Evolutionary conservation across 176 grass and related monocot species (phyloP).

Genomic region (Phyllostachys edulis): DNA sequence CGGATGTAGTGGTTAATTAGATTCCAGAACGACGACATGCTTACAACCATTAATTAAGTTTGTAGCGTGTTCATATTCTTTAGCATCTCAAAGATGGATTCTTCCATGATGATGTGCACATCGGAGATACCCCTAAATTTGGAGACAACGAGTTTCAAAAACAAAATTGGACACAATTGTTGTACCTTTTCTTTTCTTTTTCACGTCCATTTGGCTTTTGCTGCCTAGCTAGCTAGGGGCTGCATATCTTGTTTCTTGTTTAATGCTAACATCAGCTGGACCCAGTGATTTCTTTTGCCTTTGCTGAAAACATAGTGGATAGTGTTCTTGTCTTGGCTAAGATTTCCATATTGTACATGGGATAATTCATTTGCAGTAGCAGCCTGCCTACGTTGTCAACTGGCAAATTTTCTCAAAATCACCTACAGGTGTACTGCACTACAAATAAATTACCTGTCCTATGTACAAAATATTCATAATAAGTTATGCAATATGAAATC

Average conservation of each 20-base stretch:
- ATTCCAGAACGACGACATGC: background rate
- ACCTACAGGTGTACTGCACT: no score
- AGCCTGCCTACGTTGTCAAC: no score
- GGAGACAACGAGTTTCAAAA: no score
- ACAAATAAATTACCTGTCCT: no score
- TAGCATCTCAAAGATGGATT: constrained; percentile 6
- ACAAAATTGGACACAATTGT: background rate
- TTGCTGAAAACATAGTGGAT: background rate
- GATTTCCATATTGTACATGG: background rate
- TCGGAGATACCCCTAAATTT: constrained; percentile 18
- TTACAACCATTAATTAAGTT: background rate
- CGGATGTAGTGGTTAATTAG: background rate
- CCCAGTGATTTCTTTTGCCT: background rate
- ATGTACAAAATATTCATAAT: no score
- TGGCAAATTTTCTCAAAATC: no score
- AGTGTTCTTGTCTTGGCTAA: background rate
- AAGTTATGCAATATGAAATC: background rate
- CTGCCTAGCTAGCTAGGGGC: no score
- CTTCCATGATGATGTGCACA: constrained; percentile 38
- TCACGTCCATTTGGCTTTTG: constrained; percentile 28
- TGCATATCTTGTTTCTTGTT: background rate
- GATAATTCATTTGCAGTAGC: background rate
- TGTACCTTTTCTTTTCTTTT: background rate
- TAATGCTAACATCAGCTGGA: background rate
- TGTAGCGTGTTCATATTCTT: background rate